phyloP scores from a whole-genome alignment of 2,329 filamentous ascomycete species.

The Colletotrichum simmondsii region DNA sequence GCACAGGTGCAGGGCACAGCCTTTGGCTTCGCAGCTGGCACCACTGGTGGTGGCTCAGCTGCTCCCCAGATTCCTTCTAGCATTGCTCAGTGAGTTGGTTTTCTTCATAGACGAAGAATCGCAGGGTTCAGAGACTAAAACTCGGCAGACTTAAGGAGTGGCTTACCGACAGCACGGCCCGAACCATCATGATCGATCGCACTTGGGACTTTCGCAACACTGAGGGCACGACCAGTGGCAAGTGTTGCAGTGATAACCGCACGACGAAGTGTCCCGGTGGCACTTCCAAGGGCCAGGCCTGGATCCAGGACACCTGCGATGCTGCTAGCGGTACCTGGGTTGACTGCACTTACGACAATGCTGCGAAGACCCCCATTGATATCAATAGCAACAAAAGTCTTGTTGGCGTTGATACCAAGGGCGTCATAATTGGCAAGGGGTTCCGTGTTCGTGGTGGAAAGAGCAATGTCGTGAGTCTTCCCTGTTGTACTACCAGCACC shows the following conservation, averaged over 20 bases:
- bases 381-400: constrained; percentile 45
- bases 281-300: constrained; percentile 37
- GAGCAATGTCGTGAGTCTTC: constrained; percentile 52
- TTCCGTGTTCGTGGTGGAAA: constrained; percentile 53
- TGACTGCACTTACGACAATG: constrained; percentile 41
- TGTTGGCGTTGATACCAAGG: constrained; percentile 39
- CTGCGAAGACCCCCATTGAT: constrained; percentile 37
- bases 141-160: constrained; percentile 43
- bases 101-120: constrained; percentile 44
- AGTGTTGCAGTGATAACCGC: constrained; percentile 41
- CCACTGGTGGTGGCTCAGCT: constrained; percentile 63
- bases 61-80: constrained; percentile 50
- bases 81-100: constrained; percentile 15
- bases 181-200: constrained; percentile 49
- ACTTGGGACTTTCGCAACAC: constrained; percentile 41
- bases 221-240: constrained; percentile 38
- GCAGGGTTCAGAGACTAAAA: not conserved
- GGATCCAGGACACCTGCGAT: constrained; percentile 38
- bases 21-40: constrained; percentile 48
- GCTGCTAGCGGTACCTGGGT: constrained; percentile 37
- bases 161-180: constrained; percentile 43
- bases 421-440: constrained; percentile 49
- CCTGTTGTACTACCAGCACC: not conserved
- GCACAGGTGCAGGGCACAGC: constrained; percentile 42
- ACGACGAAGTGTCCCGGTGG: constrained; percentile 41